Percentiles rank a stretch among this genome's conserved stretches.
These are phyloP conservation scores for Ganoderma multipileum DNA, from an alignment of 1,284 basidiomycete genomes.

Conservation along the genomic window DNA sequence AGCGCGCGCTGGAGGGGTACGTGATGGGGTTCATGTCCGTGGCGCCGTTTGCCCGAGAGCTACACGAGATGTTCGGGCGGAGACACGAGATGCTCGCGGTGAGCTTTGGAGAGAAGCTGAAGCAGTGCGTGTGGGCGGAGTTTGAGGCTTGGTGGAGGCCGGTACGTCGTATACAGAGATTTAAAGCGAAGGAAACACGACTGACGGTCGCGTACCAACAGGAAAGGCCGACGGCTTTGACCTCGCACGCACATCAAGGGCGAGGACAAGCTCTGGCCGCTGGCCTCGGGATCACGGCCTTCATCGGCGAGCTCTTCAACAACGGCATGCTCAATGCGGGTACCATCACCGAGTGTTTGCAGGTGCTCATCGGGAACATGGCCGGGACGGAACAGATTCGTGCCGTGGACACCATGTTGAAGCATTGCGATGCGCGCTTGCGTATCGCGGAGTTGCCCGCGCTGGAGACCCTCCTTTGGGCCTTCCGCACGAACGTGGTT, in stretches of 20 bases:
- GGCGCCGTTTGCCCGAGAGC: conserved; percentile 39
- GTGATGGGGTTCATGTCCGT: conserved; percentile 25
- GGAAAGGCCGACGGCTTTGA: conserved; percentile 18
- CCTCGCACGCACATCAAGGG: conserved; percentile 12
- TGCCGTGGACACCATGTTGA: conserved; percentile 38
- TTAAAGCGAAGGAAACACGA: neutral
- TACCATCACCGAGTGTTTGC: conserved; percentile 37
- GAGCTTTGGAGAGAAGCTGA: conserved; percentile 40
- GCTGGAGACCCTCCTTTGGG: conserved; percentile 7
- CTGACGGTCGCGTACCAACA: conserved; percentile 22
- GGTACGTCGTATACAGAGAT: conserved; percentile 37
- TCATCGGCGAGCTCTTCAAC: conserved; percentile 44
- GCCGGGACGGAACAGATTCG: conserved; percentile 40
- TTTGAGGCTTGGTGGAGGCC: conserved; percentile 44
- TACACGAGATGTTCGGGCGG: conserved; percentile 34
- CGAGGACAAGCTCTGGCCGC: conserved; percentile 31
- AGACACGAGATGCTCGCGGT: conserved; percentile 23
- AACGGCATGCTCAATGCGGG: conserved; percentile 33
- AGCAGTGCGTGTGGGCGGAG: conserved; percentile 38
- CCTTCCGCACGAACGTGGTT: conserved; percentile 3
- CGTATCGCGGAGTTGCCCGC: conserved; percentile 11
- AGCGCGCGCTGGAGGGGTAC: conserved; percentile 28
- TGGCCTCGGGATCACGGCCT: conserved; percentile 38
- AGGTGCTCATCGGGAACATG: conserved; percentile 37
- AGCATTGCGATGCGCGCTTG: conserved; percentile 27